Percentiles rank a stretch among this genome's conserved stretches.
These are phyloP conservation scores for Sextonia rubra DNA, from an alignment of 164 flowering plant species.

Conservation along the genomic window DNA sequence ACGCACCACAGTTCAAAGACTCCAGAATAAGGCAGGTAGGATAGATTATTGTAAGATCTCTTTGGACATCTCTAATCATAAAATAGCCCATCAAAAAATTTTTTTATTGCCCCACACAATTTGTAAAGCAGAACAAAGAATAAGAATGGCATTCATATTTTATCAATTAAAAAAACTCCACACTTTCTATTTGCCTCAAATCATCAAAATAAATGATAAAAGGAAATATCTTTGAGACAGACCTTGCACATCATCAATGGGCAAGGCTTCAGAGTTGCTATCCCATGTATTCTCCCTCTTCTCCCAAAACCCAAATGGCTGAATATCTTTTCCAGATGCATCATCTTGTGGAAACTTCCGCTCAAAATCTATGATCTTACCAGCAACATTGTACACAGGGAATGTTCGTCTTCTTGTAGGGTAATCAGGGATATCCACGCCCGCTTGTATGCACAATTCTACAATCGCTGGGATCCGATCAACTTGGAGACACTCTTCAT, in stretches of 20 bases:
- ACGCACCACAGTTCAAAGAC: no score
- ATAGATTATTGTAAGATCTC: no score
- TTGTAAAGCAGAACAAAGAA: no score
- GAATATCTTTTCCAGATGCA: slow-evolving; percentile 26
- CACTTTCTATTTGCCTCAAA: no score
- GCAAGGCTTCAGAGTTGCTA: slow-evolving; percentile 2
- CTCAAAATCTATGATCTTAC: slow-evolving; percentile 49
- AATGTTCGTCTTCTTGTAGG: slow-evolving; percentile 46
- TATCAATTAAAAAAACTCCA: no score
- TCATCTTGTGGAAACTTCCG: slow-evolving; percentile 42
- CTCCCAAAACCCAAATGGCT: slow-evolving; percentile 46
- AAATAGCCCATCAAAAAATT: no score
- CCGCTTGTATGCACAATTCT: slow-evolving; percentile 57
- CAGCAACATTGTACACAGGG: slow-evolving; percentile 44
- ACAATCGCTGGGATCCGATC: slow-evolving; percentile 49
- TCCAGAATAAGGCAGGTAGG: no score
- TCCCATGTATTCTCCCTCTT: slow-evolving; percentile 16
- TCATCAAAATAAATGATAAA: no score
- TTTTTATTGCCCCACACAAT: no score
- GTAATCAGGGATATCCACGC: slow-evolving; percentile 46
- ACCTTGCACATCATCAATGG: slow-evolving; percentile 40
- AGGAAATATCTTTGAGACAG: not conserved
- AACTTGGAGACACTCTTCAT: slow-evolving; percentile 38
- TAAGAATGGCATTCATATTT: no score
- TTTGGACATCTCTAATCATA: no score